Evolutionary conservation across 768 basidiomycete species (phyloP).

Genomic region (Chiua virens): DNA sequence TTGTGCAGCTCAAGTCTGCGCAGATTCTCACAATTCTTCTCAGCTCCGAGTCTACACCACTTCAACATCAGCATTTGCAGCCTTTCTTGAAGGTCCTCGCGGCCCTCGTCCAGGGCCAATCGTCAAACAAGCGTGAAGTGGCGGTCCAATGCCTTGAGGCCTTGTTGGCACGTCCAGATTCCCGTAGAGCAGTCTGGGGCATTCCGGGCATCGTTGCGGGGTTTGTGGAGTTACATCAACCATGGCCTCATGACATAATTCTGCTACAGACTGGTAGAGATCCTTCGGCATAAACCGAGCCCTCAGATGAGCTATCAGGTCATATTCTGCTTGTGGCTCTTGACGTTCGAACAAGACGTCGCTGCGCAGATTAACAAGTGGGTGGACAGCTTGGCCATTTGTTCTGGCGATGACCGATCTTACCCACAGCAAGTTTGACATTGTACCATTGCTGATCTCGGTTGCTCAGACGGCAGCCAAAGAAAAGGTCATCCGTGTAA

Average conservation of each 20-base stretch:
- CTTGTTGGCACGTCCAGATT: constrained; percentile 77
- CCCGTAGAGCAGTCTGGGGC: constrained; percentile 78
- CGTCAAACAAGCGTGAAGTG: constrained; percentile 76
- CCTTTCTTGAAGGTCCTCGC: constrained; percentile 63
- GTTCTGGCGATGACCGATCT: constrained; percentile 2
- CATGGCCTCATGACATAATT: background rate
- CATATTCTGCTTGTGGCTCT: constrained; percentile 88
- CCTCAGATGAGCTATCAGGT: constrained; percentile 98
- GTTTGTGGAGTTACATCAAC: constrained; percentile 36
- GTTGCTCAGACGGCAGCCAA: constrained; percentile 90
- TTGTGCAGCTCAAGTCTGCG: constrained; percentile 87
- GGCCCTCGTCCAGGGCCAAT: constrained; percentile 56
- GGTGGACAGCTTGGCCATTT: constrained; percentile 20
- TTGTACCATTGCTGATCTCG: constrained; percentile 80
- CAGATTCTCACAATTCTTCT: constrained; percentile 88
- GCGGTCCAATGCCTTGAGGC: constrained; percentile 90
- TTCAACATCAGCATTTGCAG: constrained; percentile 52
- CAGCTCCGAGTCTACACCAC: constrained; percentile 51
- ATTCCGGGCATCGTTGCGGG: constrained; percentile 67
- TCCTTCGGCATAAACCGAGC: constrained; percentile 74
- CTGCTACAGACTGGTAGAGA: constrained; percentile 70
- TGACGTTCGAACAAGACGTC: constrained; percentile 86
- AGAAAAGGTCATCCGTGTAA: constrained; percentile 94
- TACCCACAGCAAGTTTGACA: constrained; percentile 74
- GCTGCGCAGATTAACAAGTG: constrained; percentile 88